Evolutionary conservation across 306 rosid genomes (phyloP).

Genomic region (Ormosia emarginata): DNA sequence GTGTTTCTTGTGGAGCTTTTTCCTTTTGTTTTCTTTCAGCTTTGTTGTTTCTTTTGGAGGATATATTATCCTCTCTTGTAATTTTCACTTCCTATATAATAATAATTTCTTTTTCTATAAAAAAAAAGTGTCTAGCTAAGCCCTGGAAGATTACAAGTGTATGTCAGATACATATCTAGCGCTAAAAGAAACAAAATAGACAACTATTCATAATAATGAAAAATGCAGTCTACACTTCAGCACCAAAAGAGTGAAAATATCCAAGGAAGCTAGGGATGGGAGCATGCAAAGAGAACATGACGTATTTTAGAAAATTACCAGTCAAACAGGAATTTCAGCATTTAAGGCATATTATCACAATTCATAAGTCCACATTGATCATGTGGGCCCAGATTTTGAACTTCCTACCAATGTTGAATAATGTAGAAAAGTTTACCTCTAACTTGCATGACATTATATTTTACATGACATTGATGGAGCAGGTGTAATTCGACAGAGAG

Average conservation of each 20-base stretch:
- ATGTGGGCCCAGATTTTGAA: not conserved
- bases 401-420: not conserved
- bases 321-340: not conserved
- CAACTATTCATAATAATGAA: not conserved
- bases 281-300: not conserved
- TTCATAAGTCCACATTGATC: not conserved
- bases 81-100: not conserved
- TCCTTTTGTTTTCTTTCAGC: not conserved
- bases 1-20: not conserved
- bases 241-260: constrained; percentile 19
- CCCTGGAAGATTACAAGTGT: not conserved
- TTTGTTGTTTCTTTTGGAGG: not conserved
- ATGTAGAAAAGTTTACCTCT: not conserved
- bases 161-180: not conserved
- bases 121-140: not conserved
- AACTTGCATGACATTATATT: not conserved
- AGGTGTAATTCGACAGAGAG: not conserved
- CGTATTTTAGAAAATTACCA: not conserved
- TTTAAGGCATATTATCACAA: constrained; percentile 1
- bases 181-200: not conserved
- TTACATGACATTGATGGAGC: not conserved
- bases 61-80: not conserved
- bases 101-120: not conserved
- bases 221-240: not conserved
- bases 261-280: not conserved